A percentile compares a stretch with the other conserved stretches of the same genome.
These are phyloP conservation scores for Zostera marina DNA, from an alignment of 116 monocot genomes.

Conservation along the genomic window DNA sequence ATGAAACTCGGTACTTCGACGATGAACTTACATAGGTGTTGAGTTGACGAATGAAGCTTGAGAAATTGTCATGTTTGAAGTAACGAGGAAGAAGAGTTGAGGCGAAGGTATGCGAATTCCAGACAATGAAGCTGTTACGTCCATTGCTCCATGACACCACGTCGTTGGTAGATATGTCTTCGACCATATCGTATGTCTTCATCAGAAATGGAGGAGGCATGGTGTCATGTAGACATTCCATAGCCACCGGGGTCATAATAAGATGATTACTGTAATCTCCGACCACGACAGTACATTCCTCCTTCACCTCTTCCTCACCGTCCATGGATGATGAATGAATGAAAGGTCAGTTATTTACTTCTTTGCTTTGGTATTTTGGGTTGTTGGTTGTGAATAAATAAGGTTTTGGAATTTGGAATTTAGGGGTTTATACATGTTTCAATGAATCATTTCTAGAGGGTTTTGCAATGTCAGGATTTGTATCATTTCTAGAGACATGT, in stretches of 20 bases:
- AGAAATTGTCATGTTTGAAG: slow-evolving; percentile 85
- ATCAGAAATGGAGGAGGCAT: slow-evolving; percentile 36
- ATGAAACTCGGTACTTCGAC: background rate
- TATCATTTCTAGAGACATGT: too few relatives aligned
- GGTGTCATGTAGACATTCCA: slow-evolving; percentile 20
- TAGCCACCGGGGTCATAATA: too few relatives aligned
- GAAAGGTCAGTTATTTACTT: too few relatives aligned
- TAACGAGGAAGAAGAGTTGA: slow-evolving; percentile 25
- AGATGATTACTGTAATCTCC: slow-evolving; percentile 14
- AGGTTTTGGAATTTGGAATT: too few relatives aligned
- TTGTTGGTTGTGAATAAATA: too few relatives aligned
- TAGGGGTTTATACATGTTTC: too few relatives aligned
- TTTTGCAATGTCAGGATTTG: too few relatives aligned
- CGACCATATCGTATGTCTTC: slow-evolving; percentile 53
- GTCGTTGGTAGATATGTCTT: slow-evolving; percentile 23
- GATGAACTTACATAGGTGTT: slow-evolving; percentile 47
- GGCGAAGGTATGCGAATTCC: slow-evolving; percentile 30
- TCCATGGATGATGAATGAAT: too few relatives aligned
- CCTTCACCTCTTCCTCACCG: slow-evolving; percentile 5
- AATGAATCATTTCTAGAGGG: too few relatives aligned
- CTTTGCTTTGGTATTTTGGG: too few relatives aligned
- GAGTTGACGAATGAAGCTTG: slow-evolving; percentile 89
- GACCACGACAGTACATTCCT: background rate
- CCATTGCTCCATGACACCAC: slow-evolving; percentile 34
- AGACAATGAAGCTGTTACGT: slow-evolving; percentile 42